Percentiles rank a stretch among this genome's conserved stretches.
These are phyloP conservation scores for Fonsecaea pugnacius DNA, from an alignment of 2,329 filamentous ascomycete species.

Conservation along the genomic window DNA sequence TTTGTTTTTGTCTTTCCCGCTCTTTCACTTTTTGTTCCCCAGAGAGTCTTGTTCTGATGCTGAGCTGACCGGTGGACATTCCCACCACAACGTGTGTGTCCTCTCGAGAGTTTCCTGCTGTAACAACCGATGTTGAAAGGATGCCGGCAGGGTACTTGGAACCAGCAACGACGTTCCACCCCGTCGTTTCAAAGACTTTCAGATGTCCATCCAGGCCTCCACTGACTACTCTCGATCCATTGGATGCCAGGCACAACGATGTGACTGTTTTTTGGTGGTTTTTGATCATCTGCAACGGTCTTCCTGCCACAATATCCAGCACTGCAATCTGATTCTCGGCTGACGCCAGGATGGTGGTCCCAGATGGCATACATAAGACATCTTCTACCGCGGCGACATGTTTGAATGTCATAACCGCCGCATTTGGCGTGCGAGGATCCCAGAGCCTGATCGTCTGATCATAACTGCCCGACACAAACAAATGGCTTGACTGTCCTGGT, in stretches of 20 bases:
- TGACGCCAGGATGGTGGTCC: conserved; percentile 82
- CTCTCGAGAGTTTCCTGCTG: conserved; percentile 67
- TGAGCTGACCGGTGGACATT: conserved; percentile 91
- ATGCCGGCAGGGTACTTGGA: conserved; percentile 93
- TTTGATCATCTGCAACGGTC: conserved; percentile 80
- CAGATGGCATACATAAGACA: conserved; percentile 83
- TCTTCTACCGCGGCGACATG: conserved; percentile 86
- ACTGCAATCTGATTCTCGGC: conserved; percentile 87
- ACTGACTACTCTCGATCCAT: conserved; percentile 78
- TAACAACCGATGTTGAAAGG: conserved; percentile 78
- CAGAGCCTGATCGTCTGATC: conserved; percentile 91
- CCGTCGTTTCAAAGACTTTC: conserved; percentile 92
- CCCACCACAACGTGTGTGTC: conserved; percentile 95
- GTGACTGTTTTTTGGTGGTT: conserved; percentile 99
- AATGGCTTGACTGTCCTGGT: conserved; percentile 69
- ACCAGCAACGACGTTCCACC: conserved; percentile 95
- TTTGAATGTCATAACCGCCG: conserved; percentile 88
- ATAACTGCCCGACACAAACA: conserved; percentile 89
- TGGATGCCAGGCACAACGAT: conserved; percentile 77
- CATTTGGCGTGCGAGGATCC: conserved; percentile 76
- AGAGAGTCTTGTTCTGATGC: conserved; percentile 83
- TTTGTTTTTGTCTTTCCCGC: conserved; percentile 77
- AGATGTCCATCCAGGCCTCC: conserved; percentile 93
- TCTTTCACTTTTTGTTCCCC: conserved; percentile 78
- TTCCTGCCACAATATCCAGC: conserved; percentile 87